Conservation (phyloP, 2,329 filamentous ascomycete species). For the Exophiala phaeomuriformis region DNA sequence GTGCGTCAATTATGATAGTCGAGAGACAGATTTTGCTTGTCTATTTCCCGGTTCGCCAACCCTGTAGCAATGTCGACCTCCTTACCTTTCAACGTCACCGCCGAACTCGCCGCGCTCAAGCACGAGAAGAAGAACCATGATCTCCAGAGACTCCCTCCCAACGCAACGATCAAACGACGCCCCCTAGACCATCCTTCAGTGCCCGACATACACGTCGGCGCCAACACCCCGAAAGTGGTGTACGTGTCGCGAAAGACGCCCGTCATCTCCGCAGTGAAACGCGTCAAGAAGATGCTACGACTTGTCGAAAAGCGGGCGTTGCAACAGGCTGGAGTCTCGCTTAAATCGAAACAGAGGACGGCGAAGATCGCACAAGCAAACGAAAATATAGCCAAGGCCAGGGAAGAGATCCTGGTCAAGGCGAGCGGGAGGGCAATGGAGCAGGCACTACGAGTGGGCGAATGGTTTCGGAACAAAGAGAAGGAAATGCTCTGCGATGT, state of each 20-base stretch:
- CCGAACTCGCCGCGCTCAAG: conserved; percentile 17
- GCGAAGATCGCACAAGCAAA: conserved; percentile 31
- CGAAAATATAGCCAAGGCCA: conserved; percentile 30
- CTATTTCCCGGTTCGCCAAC: too few species aligned
- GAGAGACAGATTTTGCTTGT: too few species aligned
- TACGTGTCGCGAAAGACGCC: conserved; percentile 51
- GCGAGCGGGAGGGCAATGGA: conserved; percentile 54
- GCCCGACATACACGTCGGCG: conserved; percentile 47
- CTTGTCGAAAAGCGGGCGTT: conserved; percentile 47
- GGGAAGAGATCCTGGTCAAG: conserved; percentile 51
- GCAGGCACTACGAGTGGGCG: conserved; percentile 48
- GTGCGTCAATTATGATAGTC: too few species aligned
- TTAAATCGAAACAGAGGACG: conserved; percentile 24
- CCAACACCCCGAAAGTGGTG: conserved; percentile 46
- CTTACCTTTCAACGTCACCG: conserved; percentile 12
- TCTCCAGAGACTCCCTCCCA: conserved; percentile 20
- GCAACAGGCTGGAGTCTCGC: conserved; percentile 6
- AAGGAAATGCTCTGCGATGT: conserved; percentile 46
- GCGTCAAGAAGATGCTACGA: conserved; percentile 49
- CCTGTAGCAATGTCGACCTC: background rate
- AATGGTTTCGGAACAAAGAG: conserved; percentile 47
- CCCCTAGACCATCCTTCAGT: conserved; percentile 52
- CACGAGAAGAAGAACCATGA: conserved; percentile 24
- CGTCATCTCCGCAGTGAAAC: conserved; percentile 54
- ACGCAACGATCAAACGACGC: conserved; percentile 47